Percentiles rank a stretch among this genome's conserved stretches.
Conservation (phyloP, 2,329 filamentous ascomycete genomes). For the Stemphylium lycopersici region DNA sequence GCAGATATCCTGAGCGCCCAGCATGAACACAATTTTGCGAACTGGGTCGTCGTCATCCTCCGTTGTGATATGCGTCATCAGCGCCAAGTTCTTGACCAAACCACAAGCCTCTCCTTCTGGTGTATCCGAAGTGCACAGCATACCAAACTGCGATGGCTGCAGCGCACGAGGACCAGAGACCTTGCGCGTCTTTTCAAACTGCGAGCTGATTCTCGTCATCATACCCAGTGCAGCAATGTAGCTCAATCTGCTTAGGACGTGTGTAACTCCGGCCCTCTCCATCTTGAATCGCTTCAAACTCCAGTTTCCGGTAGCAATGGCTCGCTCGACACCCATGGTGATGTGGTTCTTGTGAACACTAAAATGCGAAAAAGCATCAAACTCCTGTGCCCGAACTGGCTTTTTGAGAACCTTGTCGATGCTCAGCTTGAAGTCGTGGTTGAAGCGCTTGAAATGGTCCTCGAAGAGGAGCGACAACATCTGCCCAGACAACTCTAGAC, state of each 20-base stretch:
- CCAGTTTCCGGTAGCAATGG: constrained; percentile 98
- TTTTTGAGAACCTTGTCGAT: constrained; percentile 97
- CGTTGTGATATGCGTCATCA: constrained; percentile 99
- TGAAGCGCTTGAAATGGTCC: constrained; percentile 96
- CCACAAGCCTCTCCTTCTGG: constrained; percentile 98
- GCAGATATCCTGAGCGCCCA: constrained; percentile 83
- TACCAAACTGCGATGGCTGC: constrained; percentile 96
- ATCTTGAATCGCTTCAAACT: constrained; percentile 97
- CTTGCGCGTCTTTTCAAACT: constrained; percentile 98
- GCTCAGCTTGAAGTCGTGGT: constrained; percentile 83
- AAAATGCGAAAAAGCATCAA: constrained; percentile 86
- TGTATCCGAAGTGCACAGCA: constrained; percentile 96
- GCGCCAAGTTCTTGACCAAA: constrained; percentile 93
- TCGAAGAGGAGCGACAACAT: constrained; percentile 93
- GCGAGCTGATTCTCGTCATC: constrained; percentile 98
- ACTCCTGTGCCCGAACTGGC: constrained; percentile 83
- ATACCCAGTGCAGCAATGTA: constrained; percentile 97
- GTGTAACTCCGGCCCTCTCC: constrained; percentile 95
- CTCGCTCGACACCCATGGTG: constrained; percentile 90
- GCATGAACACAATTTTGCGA: constrained; percentile 80
- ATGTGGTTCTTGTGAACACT: constrained; percentile 85
- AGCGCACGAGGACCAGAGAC: constrained; percentile 94
- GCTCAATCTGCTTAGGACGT: constrained; percentile 91
- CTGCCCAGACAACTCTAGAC: constrained; percentile 91
- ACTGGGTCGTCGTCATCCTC: constrained; percentile 93